Base-by-base conservation (phyloP, 2,329 filamentous ascomycete species). In the Botrytis fragariae region DNA sequence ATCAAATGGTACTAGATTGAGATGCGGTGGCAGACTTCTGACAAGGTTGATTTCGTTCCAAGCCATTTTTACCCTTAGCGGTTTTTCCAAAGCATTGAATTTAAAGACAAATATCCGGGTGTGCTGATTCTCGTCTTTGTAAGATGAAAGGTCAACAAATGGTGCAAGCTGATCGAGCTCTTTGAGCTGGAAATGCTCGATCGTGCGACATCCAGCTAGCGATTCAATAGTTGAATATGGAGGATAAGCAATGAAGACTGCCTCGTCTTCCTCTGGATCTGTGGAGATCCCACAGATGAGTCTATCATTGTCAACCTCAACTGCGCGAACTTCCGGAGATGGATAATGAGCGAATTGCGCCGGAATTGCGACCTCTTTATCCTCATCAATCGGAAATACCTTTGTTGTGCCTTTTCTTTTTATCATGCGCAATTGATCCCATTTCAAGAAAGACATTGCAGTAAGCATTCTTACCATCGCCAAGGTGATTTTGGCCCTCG, bases 401-500 rank as follows among this genome's bases (percentile, higher is more conserved):
- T 37, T 51, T 4, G 12, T 4, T 35, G 8, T 37, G 32, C 45
- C 64, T 39, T 54, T 67, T 0, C 39, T 8, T 29, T 54, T 54
- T 9, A 67, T 54, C 32, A 67, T 8, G 1, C 64, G 64, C 22
- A 67, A 35, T 29, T 67, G 64, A 54, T 67, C 64, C 32, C 32
- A 67, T 29, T 67, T 45, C 44, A 45, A 67, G 25, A 67, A 45
- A 67, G 25, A 67, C 29, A 39, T 14, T 54, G 1, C 32, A 54
- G 1, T 39, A 25, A 8, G 22, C 59, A 39, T 39, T 44, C 14
- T 16, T 44, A 44, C 42, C 32, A 1, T 25, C 5, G 2, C 59
- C 0, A 39, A 8, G 10, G 6, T 22, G 1, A 0, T 0, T 14
- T 18, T 51, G 32, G 7, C 32, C 25, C 1, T 67, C 22, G 1